phyloP scores from a whole-genome alignment of 2,329 filamentous ascomycete genomes.

The Hymenoscyphus albidus region DNA sequence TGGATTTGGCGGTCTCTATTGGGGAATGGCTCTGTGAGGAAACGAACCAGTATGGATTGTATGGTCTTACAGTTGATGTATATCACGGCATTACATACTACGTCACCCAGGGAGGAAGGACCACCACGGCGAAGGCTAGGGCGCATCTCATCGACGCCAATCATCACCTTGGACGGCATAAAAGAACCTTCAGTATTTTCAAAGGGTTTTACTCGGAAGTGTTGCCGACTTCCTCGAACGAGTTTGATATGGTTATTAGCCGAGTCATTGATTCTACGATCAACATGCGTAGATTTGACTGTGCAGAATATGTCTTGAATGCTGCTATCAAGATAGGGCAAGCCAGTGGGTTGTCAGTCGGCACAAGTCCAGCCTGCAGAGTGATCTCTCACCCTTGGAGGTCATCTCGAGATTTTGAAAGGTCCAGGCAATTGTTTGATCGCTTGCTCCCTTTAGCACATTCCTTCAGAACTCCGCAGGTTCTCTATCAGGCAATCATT shows the following conservation, averaged over 20 bases:
- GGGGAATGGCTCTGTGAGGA: slow-evolving; percentile 25
- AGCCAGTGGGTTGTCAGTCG: slow-evolving; percentile 15
- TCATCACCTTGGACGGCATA: slow-evolving; percentile 21
- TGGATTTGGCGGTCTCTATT: slow-evolving; percentile 10
- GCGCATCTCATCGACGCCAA: slow-evolving; percentile 26
- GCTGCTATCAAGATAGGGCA: slow-evolving; percentile 23
- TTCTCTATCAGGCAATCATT: slow-evolving; percentile 31
- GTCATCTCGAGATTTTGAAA: slow-evolving; percentile 24
- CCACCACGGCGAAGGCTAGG: neutral
- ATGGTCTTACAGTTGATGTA: slow-evolving; percentile 23
- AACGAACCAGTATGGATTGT: slow-evolving; percentile 21
- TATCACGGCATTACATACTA: slow-evolving; percentile 11
- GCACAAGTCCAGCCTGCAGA: slow-evolving; percentile 28
- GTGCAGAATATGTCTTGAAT: slow-evolving; percentile 27
- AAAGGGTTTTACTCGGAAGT: slow-evolving; percentile 20
- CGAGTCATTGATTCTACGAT: slow-evolving; percentile 26
- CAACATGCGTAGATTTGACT: slow-evolving; percentile 14
- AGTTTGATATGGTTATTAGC: slow-evolving; percentile 21
- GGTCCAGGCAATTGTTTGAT: slow-evolving; percentile 27
- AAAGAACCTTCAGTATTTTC: slow-evolving; percentile 21
- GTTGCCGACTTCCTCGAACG: slow-evolving; percentile 16
- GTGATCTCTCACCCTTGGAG: slow-evolving; percentile 32
- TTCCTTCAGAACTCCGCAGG: slow-evolving; percentile 22
- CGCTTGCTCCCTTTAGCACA: slow-evolving; percentile 21
- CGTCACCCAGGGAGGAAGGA: neutral